Evolutionary conservation across 2,329 filamentous ascomycete species (phyloP).

Genomic region (Colletotrichum euphorbiae): DNA sequence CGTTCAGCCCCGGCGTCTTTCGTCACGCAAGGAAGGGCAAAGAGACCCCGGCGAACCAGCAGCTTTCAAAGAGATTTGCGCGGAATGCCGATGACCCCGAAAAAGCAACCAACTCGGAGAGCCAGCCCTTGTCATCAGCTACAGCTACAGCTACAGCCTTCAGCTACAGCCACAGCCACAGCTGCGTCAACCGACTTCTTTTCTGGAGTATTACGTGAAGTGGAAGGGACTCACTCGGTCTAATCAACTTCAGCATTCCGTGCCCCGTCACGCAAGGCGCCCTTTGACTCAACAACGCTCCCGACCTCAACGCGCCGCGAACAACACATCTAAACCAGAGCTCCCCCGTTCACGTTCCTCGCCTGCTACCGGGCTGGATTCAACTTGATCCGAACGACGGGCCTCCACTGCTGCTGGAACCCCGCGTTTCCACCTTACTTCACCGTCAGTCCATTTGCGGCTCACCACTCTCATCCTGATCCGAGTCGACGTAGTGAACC

Average conservation of each 20-base stretch:
- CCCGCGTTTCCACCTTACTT: conserved; percentile 23
- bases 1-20: neutral
- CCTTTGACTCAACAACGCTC: neutral
- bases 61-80: neutral
- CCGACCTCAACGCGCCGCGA: neutral
- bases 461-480: conserved; percentile 3
- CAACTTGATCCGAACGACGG: conserved; percentile 20
- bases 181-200: neutral
- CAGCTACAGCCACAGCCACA: neutral
- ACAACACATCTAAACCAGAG: neutral
- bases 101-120: conserved; percentile 33
- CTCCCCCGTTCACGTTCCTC: conserved; percentile 1
- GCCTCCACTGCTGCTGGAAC: conserved; percentile 26
- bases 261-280: neutral
- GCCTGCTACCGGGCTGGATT: conserved; percentile 7
- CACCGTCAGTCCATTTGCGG: conserved; percentile 6
- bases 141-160: neutral
- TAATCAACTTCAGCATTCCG: neutral
- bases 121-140: neutral
- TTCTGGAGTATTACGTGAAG: neutral
- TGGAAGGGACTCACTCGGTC: neutral
- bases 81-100: conserved; percentile 29
- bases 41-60: neutral
- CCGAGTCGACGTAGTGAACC: neutral
- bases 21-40: conserved; percentile 5